Evolutionary conservation across 2,329 filamentous ascomycete species (phyloP).

Genomic region (Colletotrichum orbiculare): DNA sequence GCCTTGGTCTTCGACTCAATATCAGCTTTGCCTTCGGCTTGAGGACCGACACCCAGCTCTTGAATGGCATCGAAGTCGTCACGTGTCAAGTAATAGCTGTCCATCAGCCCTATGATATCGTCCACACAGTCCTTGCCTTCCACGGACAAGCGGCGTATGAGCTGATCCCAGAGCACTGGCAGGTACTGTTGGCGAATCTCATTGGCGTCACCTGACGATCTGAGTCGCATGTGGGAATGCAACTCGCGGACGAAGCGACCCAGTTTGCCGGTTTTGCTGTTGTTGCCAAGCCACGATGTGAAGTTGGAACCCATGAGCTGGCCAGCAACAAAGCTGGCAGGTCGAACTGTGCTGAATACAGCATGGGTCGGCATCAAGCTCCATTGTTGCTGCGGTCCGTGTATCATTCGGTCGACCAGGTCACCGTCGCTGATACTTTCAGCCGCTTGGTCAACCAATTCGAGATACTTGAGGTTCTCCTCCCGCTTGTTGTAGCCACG

Average conservation of each 20-base stretch:
- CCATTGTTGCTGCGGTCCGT: constrained; percentile 98
- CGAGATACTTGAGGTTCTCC: constrained; percentile 82
- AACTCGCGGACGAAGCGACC: constrained; percentile 89
- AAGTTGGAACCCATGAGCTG: constrained; percentile 81
- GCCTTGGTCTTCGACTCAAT: constrained; percentile 89
- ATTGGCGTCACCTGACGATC: constrained; percentile 88
- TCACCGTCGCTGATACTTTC: constrained; percentile 98
- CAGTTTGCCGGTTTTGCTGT: constrained; percentile 85
- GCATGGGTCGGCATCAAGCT: constrained; percentile 97
- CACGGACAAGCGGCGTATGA: constrained; percentile 77
- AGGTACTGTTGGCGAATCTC: constrained; percentile 96
- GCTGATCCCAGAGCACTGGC: constrained; percentile 84
- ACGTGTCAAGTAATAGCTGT: constrained; percentile 93
- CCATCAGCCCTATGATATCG: constrained; percentile 93
- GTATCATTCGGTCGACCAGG: constrained; percentile 96
- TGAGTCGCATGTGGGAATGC: constrained; percentile 95
- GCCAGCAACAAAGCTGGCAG: constrained; percentile 87
- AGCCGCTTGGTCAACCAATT: constrained; percentile 87
- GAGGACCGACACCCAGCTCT: constrained; percentile 89
- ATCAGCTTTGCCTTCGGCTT: constrained; percentile 78
- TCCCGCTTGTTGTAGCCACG: constrained; percentile 72
- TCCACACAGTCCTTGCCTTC: constrained; percentile 86
- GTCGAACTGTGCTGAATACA: constrained; percentile 92
- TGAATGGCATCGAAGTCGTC: constrained; percentile 95
- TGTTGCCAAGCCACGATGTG: constrained; percentile 93